phyloP scores from a whole-genome alignment of 768 basidiomycete species.

The Lactarius hengduanensis region DNA sequence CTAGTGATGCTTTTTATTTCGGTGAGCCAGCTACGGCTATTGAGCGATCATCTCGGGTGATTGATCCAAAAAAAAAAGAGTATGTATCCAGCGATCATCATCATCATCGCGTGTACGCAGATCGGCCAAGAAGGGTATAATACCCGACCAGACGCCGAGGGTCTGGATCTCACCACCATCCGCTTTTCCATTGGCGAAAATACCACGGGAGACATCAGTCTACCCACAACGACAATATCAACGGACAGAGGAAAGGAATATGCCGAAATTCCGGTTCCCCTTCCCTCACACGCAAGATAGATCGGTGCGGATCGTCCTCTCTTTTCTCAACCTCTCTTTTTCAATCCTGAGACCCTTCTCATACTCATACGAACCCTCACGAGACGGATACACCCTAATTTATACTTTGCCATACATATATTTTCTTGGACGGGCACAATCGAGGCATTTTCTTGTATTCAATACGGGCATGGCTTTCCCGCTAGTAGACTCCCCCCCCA shows the following conservation, averaged over 20 bases:
- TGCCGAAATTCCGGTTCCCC: neutral
- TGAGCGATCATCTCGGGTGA: neutral
- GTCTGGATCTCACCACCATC: conserved; percentile 15
- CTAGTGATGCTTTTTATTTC: conserved; percentile 16
- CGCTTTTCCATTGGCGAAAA: neutral
- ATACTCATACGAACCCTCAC: neutral
- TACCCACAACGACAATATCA: neutral
- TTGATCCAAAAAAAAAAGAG: conserved; percentile 5
- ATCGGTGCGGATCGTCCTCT: neutral
- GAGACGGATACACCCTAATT: neutral
- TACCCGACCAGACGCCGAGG: neutral
- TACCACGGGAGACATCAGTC: neutral
- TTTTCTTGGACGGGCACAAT: neutral
- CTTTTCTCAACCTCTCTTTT: neutral
- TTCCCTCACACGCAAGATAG: neutral
- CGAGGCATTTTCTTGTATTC: neutral
- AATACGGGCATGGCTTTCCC: neutral
- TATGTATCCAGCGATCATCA: conserved; percentile 23
- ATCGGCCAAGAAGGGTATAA: conserved; percentile 11
- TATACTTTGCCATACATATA: neutral
- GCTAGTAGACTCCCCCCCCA: neutral
- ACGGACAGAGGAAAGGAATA: neutral
- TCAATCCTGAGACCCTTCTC: neutral
- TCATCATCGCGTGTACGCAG: conserved; percentile 20
- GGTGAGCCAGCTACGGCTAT: conserved; percentile 1